Conservation (phyloP, 2,329 filamentous ascomycete genomes). For the Harringtonia aguacate region DNA sequence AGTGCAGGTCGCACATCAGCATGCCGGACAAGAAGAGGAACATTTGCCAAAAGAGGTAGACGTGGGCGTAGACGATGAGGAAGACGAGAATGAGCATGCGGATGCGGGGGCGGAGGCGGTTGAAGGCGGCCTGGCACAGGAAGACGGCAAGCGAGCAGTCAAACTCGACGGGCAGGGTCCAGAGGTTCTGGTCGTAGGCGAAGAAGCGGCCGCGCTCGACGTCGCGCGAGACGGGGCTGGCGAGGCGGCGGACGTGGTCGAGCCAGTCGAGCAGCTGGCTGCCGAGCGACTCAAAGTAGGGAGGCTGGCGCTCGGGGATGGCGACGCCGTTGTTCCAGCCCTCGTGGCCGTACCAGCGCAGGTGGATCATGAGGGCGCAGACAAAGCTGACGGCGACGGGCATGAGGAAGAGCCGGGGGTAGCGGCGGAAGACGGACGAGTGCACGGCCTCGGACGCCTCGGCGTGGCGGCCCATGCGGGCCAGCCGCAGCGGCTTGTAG, state of each 20-base stretch:
- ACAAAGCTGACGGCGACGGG: conserved; percentile 8
- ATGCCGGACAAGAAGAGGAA: conserved; percentile 22
- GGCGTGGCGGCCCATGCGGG: conserved; percentile 8
- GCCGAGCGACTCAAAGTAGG: not conserved
- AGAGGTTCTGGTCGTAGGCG: conserved; percentile 22
- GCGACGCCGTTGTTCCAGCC: conserved; percentile 8
- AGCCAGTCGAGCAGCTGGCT: conserved; percentile 8
- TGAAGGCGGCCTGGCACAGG: conserved; percentile 20
- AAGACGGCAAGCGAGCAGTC: conserved; percentile 24
- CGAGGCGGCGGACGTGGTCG: conserved; percentile 1
- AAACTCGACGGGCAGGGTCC: conserved; percentile 27
- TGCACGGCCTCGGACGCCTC: conserved; percentile 12
- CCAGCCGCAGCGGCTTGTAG: conserved; percentile 14
- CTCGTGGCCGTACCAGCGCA: conserved; percentile 8
- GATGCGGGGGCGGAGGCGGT: conserved; percentile 10
- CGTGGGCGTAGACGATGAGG: conserved; percentile 15
- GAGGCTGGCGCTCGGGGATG: conserved; percentile 7
- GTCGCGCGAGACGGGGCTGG: conserved; percentile 19
- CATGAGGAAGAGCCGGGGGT: conserved; percentile 13
- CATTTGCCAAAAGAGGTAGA: conserved; percentile 16
- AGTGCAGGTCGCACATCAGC: conserved; percentile 19
- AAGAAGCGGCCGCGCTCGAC: conserved; percentile 6
- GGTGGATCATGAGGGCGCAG: conserved; percentile 5
- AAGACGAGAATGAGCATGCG: conserved; percentile 8
- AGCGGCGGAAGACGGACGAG: conserved; percentile 12